These are phyloP conservation scores for Apiospora phragmitis DNA, from an alignment of 2,329 filamentous ascomycete genomes.

Conservation along the genomic window DNA sequence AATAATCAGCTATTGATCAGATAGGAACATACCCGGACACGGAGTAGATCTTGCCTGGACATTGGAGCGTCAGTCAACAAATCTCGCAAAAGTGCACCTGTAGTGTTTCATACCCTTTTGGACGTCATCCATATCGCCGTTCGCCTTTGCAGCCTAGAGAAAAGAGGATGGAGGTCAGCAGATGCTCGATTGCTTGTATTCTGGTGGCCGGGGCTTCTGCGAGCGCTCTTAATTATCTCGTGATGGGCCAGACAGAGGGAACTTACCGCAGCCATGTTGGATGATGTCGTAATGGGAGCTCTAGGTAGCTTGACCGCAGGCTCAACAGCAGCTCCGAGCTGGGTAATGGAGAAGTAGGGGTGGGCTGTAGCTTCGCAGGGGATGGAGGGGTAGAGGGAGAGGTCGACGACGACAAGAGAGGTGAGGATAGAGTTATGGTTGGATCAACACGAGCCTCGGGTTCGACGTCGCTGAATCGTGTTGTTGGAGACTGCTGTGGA, in stretches of 20 bases:
- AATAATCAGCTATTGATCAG: neutral
- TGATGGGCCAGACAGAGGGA: conserved; percentile 12
- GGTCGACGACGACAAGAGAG: conserved; percentile 29
- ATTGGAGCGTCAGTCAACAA: conserved; percentile 15
- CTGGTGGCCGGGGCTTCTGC: neutral
- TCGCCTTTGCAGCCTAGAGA: conserved; percentile 27
- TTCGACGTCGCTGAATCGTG: conserved; percentile 25
- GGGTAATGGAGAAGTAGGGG: conserved; percentile 22
- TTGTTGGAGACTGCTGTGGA: conserved; percentile 4
- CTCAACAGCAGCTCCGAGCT: conserved; percentile 21
- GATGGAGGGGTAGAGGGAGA: conserved; percentile 28
- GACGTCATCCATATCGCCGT: conserved; percentile 32
- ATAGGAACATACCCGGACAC: conserved; percentile 43
- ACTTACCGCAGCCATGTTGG: conserved; percentile 60
- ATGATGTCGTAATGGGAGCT: conserved; percentile 29
- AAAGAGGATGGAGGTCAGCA: neutral
- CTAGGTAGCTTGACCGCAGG: conserved; percentile 21
- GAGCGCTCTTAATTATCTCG: neutral
- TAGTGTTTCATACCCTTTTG: conserved; percentile 27
- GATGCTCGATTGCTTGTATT: neutral
- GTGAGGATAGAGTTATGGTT: conserved; percentile 31
- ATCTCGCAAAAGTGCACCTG: conserved; percentile 8
- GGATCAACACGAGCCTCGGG: conserved; percentile 26
- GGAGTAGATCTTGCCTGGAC: conserved; percentile 57
- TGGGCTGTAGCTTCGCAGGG: conserved; percentile 27